A percentile compares a stretch with the other conserved stretches of the same genome.
phyloP scores from a whole-genome alignment of 2,329 filamentous ascomycete genomes.

The Geosmithia morbida region DNA sequence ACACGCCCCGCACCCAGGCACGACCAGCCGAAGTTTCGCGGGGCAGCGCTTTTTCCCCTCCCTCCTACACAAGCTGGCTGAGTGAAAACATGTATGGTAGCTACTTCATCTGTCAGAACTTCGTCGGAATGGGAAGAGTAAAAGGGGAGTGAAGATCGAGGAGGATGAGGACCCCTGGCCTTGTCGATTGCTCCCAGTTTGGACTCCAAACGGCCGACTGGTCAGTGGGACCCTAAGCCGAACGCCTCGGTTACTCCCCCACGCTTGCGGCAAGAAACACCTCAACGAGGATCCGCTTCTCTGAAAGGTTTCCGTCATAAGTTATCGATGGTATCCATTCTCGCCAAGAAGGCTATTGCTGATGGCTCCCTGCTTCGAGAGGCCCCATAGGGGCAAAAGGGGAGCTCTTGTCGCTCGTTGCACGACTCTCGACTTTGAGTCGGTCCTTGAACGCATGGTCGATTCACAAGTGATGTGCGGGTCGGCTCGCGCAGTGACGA shows the following conservation, averaged over 20 bases:
- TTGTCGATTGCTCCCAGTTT: not conserved
- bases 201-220: not conserved
- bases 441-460: too few species aligned
- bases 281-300: not conserved
- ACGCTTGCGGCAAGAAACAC: not conserved
- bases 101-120: too few species aligned
- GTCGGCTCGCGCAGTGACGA: too few species aligned
- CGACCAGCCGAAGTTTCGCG: too few species aligned
- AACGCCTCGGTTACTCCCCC: not conserved
- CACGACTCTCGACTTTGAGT: too few species aligned
- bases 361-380: not conserved
- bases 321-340: not conserved
- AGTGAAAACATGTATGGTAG: too few species aligned
- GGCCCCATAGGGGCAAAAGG: not conserved
- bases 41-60: too few species aligned
- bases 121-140: too few species aligned
- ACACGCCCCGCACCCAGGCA: too few species aligned
- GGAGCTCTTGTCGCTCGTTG: not conserved
- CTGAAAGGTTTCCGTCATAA: not conserved
- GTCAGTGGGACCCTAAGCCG: not conserved
- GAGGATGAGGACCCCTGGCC: not conserved
- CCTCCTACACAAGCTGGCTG: too few species aligned
- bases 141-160: too few species aligned
- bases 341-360: not conserved
- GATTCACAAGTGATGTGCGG: too few species aligned